Evolutionary conservation across 2,329 filamentous ascomycete species (phyloP).

Genomic region (Colletotrichum liriopes): DNA sequence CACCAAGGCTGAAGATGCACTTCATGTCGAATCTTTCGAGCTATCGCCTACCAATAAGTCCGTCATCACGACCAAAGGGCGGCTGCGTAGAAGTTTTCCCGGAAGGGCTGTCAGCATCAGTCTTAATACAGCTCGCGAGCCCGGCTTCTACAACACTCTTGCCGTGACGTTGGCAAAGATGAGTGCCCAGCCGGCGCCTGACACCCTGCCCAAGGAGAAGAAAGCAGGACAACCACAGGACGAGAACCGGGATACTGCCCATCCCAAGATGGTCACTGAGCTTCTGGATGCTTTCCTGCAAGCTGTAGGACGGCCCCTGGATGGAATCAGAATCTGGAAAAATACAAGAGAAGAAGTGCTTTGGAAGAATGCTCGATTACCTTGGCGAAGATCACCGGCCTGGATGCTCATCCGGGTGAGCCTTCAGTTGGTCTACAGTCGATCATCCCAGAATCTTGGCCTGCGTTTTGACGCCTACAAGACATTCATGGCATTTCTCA

Average conservation of each 20-base stretch:
- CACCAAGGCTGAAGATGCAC: conserved; percentile 31
- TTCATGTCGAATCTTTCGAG: conserved; percentile 51
- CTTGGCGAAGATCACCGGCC: conserved; percentile 67
- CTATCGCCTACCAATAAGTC: conserved; percentile 28
- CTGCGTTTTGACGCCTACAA: conserved; percentile 59
- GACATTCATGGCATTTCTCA: conserved; percentile 63
- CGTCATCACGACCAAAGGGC: conserved; percentile 49
- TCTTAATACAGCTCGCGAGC: conserved; percentile 27
- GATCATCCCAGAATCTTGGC: conserved; percentile 28
- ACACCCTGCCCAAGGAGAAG: conserved; percentile 42
- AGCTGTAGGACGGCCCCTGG: conserved; percentile 53
- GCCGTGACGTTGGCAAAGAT: conserved; percentile 48
- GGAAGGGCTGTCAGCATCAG: conserved; percentile 46
- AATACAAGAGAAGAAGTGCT: conserved; percentile 69
- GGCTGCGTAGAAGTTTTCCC: conserved; percentile 51
- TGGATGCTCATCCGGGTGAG: conserved; percentile 71
- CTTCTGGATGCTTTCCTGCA: conserved; percentile 59
- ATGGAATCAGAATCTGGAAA: conserved; percentile 59
- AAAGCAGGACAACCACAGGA: conserved; percentile 56
- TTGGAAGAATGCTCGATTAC: conserved; percentile 52
- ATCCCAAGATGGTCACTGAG: conserved; percentile 68
- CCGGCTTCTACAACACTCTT: conserved; percentile 44
- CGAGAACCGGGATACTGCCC: conserved; percentile 64
- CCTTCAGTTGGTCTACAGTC: conserved; percentile 55
- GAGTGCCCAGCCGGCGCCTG: conserved; percentile 47